Conservation (phyloP, 768 basidiomycete genomes). For the Leucocoprinus leucothites region DNA sequence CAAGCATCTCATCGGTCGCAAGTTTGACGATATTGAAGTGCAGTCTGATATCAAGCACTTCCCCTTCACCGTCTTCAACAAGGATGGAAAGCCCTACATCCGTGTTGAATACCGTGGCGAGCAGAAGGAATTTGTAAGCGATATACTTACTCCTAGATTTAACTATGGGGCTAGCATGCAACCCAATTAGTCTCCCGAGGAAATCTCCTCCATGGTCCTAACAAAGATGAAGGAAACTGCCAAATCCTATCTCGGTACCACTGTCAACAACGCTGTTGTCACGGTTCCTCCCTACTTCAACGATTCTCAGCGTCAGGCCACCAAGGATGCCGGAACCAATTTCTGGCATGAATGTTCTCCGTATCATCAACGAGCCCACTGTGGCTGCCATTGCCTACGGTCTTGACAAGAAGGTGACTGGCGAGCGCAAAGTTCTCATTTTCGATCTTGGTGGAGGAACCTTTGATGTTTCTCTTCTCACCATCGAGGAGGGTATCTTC, state of each 20-base stretch:
- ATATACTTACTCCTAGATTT: constrained; percentile 11
- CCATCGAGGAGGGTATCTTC: constrained; percentile 97
- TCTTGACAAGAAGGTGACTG: constrained; percentile 89
- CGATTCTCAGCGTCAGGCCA: constrained; percentile 97
- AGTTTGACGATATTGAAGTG: constrained; percentile 82
- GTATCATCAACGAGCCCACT: constrained; percentile 99
- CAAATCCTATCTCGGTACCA: constrained; percentile 90
- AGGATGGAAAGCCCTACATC: constrained; percentile 85
- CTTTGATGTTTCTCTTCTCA: constrained; percentile 95
- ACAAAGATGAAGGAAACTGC: constrained; percentile 98
- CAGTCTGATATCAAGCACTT: constrained; percentile 87
- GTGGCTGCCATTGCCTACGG: constrained; percentile 98
- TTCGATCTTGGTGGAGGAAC: constrained; percentile 99
- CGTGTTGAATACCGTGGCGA: constrained; percentile 91
- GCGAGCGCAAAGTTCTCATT: constrained; percentile 95
- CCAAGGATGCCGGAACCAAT: constrained; percentile 97
- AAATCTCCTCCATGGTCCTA: constrained; percentile 97
- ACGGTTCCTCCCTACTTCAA: constrained; percentile 99
- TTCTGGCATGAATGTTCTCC: constrained; percentile 91
- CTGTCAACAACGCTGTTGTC: constrained; percentile 87
- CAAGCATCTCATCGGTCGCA: constrained; percentile 96
- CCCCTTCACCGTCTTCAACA: constrained; percentile 90
- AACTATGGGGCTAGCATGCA: background rate
- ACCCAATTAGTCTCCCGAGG: constrained; percentile 73
- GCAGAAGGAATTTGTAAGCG: constrained; percentile 84